Evolutionary conservation across 495 filamentous ascomycete species (phyloP).

Genomic region (Trichoderma orchidacearum): DNA sequence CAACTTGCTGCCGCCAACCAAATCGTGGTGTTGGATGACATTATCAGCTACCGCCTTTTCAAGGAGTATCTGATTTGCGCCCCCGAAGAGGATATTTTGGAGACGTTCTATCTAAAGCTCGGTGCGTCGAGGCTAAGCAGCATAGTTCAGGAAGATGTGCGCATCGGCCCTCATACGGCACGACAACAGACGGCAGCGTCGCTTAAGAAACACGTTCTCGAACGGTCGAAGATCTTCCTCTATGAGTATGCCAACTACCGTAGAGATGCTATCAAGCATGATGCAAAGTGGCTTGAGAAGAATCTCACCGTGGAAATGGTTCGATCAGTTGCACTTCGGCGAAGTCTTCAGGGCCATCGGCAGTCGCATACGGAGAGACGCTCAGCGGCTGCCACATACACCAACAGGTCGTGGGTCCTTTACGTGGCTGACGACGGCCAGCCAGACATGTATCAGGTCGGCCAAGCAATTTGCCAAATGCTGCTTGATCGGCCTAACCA

Average conservation of each 20-base stretch:
- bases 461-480: constrained; percentile 62
- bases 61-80: constrained; percentile 66
- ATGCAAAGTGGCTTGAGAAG: constrained; percentile 78
- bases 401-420: constrained; percentile 17
- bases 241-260: constrained; percentile 47
- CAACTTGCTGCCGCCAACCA: constrained; percentile 53
- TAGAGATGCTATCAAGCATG: constrained; percentile 63
- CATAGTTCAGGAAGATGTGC: constrained; percentile 46
- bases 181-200: constrained; percentile 36
- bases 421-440: constrained; percentile 39
- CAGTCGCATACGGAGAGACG: constrained; percentile 54
- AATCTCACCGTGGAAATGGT: constrained; percentile 70
- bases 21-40: constrained; percentile 76
- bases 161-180: constrained; percentile 31
- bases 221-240: constrained; percentile 77
- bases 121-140: constrained; percentile 44
- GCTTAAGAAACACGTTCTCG: constrained; percentile 65
- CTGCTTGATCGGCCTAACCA: constrained; percentile 74
- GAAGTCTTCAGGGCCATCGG: constrained; percentile 52
- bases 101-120: constrained; percentile 64
- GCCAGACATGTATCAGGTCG: constrained; percentile 80
- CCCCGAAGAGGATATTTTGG: constrained; percentile 75
- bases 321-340: constrained; percentile 55
- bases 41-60: constrained; percentile 72
- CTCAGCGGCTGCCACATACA: constrained; percentile 41